Evolutionary conservation across 1,139 yeast genomes (phyloP).

Genomic region (Kodamaea ohmeri): DNA sequence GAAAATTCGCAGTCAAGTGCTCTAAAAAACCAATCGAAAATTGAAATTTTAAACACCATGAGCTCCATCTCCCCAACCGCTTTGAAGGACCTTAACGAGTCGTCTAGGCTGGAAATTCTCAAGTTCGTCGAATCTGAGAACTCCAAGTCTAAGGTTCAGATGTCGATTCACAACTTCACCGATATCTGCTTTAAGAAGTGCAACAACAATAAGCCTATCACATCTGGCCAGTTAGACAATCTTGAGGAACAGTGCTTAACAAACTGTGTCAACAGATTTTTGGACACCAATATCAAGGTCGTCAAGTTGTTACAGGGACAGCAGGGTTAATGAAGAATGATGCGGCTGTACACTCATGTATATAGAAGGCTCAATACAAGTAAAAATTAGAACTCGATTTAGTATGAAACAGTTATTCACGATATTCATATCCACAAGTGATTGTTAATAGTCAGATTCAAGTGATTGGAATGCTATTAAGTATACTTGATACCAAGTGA

Average conservation of each 20-base stretch:
- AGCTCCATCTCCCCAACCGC: slow-evolving; percentile 59
- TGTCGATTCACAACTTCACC: slow-evolving; percentile 81
- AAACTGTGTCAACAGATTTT: slow-evolving; percentile 80
- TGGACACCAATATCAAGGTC: slow-evolving; percentile 84
- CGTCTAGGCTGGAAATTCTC: slow-evolving; percentile 70
- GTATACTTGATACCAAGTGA: too few relatives aligned
- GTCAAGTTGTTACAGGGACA: slow-evolving; percentile 56
- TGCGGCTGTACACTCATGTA: too few relatives aligned
- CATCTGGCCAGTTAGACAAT: slow-evolving; percentile 48
- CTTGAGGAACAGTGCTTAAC: slow-evolving; percentile 71
- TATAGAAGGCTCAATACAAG: too few relatives aligned
- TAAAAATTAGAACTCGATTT: too few relatives aligned
- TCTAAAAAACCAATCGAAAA: slow-evolving; percentile 2
- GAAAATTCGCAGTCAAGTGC: too few relatives aligned
- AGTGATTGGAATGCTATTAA: too few relatives aligned
- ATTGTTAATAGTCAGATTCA: too few relatives aligned
- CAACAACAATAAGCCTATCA: slow-evolving; percentile 49
- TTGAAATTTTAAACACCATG: slow-evolving; percentile 34
- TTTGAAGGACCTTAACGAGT: slow-evolving; percentile 64
- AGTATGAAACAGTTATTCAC: too few relatives aligned
- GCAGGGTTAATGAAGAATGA: slow-evolving; percentile 26
- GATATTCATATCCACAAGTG: too few relatives aligned
- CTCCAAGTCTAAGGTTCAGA: slow-evolving; percentile 84
- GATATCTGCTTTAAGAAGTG: slow-evolving; percentile 91
- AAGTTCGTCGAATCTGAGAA: slow-evolving; percentile 79